Evolutionary conservation across 768 basidiomycete species (phyloP).

Genomic region (Solioccasus polychromus): DNA sequence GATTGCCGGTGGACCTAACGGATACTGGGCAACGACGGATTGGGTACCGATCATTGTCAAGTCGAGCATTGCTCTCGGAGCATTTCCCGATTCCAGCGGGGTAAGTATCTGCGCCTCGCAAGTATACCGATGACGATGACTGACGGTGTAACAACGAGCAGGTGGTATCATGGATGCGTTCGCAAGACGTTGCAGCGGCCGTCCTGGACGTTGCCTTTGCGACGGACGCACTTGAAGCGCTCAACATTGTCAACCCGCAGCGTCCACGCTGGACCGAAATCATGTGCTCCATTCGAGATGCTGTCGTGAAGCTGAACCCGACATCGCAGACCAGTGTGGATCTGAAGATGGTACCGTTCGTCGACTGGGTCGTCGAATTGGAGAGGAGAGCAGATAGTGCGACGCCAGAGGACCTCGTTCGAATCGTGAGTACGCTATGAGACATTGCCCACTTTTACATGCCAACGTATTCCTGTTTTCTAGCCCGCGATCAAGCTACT

Average conservation of each 20-base stretch:
- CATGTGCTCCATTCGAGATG: constrained; percentile 22
- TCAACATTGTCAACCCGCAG: constrained; percentile 40
- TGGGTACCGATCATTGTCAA: constrained; percentile 37
- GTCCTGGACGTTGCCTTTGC: constrained; percentile 34
- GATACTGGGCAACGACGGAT: constrained; percentile 33
- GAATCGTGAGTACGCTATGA: too few species aligned
- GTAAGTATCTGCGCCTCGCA: constrained; percentile 22
- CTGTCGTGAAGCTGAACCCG: constrained; percentile 12
- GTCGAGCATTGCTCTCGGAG: constrained; percentile 24
- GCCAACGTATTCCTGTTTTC: too few species aligned
- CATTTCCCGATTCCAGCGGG: constrained; percentile 33
- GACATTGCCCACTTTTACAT: too few species aligned
- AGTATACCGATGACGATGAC: constrained; percentile 6
- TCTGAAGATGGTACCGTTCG: too few species aligned
- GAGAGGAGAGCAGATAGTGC: too few species aligned
- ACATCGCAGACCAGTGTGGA: too few species aligned
- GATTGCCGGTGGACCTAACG: constrained; percentile 31
- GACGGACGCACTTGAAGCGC: constrained; percentile 17
- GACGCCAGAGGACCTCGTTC: too few species aligned
- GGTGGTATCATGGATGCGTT: constrained; percentile 36
- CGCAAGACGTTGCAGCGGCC: constrained; percentile 32
- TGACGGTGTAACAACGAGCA: background rate
- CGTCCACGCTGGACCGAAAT: constrained; percentile 30
- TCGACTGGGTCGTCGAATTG: too few species aligned
- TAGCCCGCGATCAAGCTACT: too few species aligned